Base-by-base conservation (phyloP, 2,329 filamentous ascomycete genomes). In the Arthroderma sp. region DNA sequence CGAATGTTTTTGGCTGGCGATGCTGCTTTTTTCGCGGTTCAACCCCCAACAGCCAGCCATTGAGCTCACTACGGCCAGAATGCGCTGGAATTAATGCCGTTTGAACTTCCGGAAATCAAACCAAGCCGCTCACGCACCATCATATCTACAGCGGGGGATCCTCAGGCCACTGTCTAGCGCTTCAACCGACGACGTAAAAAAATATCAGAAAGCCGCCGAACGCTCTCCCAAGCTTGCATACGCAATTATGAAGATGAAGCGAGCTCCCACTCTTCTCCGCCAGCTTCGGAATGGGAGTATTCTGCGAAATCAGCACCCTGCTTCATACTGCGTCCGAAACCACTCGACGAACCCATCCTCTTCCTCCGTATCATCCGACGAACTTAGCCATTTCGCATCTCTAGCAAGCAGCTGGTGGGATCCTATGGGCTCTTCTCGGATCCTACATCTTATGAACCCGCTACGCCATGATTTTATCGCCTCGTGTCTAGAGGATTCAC, bases 351-450 rank as follows among this genome's bases (percentile, higher is more conserved):
- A 32, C 28, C n/a, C 42, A 6, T 29, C 47, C 8, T 40, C 49
- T 38, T 79, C 82, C 40, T 87, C 85, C 45, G 85, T 98, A 65
- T 93, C 93, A 57, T 76, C 84, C 43, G 77, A 82, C 53, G 89
- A 98, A 69, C 78, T 98, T 52, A 84, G 83, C 11, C 91, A 98
- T 70, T 98, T 98, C 75, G 87, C 87, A 58, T 79, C 80, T 51
- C 85, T 98, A 57, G 91, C 91, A 52, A 85, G 84, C 53, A 82
- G 82, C 56, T 98, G 91, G 91, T 98, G 91, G 91, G 88, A 96
- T 65, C 85, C 89, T 1, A 80, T 94, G 59, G 91, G 91, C 42
- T 82, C 89, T 5, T 95, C 87, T 3, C 80, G 89, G 34, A 79
- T 95, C 47, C 78, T 98, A 2, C 91, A 98, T 65, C 81, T 94